phyloP scores from a whole-genome alignment of 352 stramenopile species.

The Globisporangium rhizosaccharum region DNA sequence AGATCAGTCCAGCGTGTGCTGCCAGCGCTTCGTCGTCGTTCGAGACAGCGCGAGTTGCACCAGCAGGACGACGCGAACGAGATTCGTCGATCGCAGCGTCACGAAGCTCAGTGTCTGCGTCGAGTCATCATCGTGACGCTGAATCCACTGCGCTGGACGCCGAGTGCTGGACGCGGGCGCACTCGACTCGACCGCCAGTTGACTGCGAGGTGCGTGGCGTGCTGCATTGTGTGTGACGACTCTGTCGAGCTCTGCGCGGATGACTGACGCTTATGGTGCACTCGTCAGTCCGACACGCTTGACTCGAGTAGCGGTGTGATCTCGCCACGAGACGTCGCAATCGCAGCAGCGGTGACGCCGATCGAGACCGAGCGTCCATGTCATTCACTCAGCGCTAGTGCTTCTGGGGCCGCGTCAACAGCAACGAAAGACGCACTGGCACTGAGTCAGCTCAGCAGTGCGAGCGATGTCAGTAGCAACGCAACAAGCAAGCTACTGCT shows the following conservation, averaged over 20 bases:
- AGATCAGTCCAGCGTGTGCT: constrained; percentile 3
- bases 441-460: constrained; percentile 4
- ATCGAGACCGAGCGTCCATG: background rate
- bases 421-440: background rate
- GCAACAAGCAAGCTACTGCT: constrained; percentile 5
- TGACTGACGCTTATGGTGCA: background rate
- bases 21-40: background rate
- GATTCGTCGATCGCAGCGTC: too few species aligned
- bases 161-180: background rate
- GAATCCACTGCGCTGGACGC: too few species aligned
- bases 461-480: constrained; percentile 2
- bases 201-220: background rate
- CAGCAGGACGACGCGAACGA: background rate
- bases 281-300: constrained; percentile 12
- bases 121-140: background rate
- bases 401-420: background rate
- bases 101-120: too few species aligned
- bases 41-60: background rate
- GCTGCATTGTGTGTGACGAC: background rate
- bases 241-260: background rate
- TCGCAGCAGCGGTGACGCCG: background rate
- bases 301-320: constrained; percentile 11
- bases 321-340: background rate
- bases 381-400: too few species aligned
- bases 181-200: background rate